phyloP scores from a whole-genome alignment of 192 early-diverging fungal genomes.

The Coemansia sp. region DNA sequence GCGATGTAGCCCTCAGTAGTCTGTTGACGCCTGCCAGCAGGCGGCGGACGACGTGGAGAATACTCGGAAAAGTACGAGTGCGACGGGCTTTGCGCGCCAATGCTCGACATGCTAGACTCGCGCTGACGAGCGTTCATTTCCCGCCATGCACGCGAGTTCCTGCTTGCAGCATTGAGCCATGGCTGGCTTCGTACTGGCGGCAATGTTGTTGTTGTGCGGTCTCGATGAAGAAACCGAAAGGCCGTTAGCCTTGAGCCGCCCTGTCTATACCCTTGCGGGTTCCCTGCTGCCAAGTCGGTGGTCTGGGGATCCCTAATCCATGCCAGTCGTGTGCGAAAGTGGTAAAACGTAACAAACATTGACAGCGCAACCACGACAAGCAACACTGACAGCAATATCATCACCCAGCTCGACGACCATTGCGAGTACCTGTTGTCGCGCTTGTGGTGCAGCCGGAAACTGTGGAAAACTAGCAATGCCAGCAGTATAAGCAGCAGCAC shows the following conservation, averaged over 20 bases:
- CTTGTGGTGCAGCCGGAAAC: conserved; percentile 36
- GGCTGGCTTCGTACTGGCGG: conserved; percentile 16
- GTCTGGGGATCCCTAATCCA: conserved; percentile 38
- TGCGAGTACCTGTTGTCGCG: conserved; percentile 33
- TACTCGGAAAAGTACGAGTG: background rate
- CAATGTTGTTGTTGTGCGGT: background rate
- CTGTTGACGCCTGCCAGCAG: conserved; percentile 4
- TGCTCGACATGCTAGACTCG: conserved; percentile 4
- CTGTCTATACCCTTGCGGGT: conserved; percentile 10
- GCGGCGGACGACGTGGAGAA: conserved; percentile 14
- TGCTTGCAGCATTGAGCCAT: conserved; percentile 30
- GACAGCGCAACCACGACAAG: conserved; percentile 32
- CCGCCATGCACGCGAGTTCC: conserved; percentile 44
- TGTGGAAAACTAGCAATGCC: conserved; percentile 43
- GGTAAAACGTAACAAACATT: conserved; percentile 44
- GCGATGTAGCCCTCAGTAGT: background rate
- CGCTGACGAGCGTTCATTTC: conserved; percentile 31
- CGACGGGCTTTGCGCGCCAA: background rate
- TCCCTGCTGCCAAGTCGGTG: conserved; percentile 22
- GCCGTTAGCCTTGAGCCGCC: conserved; percentile 8
- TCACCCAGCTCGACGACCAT: conserved; percentile 54
- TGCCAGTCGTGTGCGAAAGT: conserved; percentile 29
- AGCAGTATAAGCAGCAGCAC: conserved; percentile 29
- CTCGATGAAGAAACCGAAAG: conserved; percentile 2
- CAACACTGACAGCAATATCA: conserved; percentile 48